Evolutionary conservation across 176 grass and related monocot species (phyloP).

Genomic region (Themeda triandra): DNA sequence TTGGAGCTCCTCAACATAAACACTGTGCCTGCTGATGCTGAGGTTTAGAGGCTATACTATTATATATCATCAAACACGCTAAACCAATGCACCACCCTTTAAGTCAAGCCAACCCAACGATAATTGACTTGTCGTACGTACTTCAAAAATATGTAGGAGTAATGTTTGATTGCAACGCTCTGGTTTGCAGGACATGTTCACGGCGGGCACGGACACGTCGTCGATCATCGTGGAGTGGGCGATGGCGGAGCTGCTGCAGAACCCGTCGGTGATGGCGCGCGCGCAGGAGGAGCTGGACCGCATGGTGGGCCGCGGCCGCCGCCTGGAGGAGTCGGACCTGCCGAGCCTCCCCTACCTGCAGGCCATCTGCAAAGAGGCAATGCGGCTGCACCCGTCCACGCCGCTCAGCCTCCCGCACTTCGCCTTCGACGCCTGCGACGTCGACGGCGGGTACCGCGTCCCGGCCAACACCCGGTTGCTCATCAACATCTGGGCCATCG

Average conservation of each 20-base stretch:
- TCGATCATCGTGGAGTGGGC: conserved; percentile 90
- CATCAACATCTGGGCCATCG: conserved; percentile 84
- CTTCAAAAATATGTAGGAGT: too few species aligned
- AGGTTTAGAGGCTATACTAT: too few species aligned
- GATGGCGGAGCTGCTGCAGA: conserved; percentile 65
- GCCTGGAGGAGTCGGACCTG: conserved; percentile 62
- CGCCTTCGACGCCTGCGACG: conserved; percentile 71
- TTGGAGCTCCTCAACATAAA: too few species aligned
- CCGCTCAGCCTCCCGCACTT: conserved; percentile 80
- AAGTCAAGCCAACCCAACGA: too few species aligned
- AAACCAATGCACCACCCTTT: too few species aligned
- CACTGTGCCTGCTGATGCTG: too few species aligned
- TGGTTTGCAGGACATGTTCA: conserved; percentile 73
- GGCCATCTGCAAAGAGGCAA: conserved; percentile 73
- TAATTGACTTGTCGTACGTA: too few species aligned
- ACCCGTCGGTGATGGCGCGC: conserved; percentile 40
- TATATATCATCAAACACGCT: too few species aligned
- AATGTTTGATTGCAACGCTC: neutral
- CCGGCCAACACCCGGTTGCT: conserved; percentile 62
- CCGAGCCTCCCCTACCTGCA: conserved; percentile 62
- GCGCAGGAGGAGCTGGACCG: conserved; percentile 64
- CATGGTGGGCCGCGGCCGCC: conserved; percentile 49
- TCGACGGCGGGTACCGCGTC: conserved; percentile 44
- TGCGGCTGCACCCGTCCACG: conserved; percentile 71
- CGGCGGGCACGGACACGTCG: conserved; percentile 86